These are phyloP conservation scores for Moricandia moricandioides DNA, from an alignment of 345 rosid genomes.

Conservation along the genomic window DNA sequence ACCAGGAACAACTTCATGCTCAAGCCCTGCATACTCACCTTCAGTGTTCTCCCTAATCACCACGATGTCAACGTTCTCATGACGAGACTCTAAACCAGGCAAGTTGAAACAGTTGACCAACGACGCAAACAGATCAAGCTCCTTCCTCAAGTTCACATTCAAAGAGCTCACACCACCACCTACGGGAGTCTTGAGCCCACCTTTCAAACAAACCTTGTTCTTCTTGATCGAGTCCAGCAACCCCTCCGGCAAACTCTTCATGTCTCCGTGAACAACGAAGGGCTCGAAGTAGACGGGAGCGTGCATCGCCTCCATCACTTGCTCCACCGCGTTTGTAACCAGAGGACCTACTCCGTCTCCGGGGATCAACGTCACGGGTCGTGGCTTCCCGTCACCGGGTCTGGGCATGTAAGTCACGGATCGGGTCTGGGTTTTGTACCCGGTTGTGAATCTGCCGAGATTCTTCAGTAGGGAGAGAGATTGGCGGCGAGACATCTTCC, in stretches of 20 bases:
- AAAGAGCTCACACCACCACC: constrained; percentile 93
- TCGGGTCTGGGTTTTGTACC: constrained; percentile 43
- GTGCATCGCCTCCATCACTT: constrained; percentile 96
- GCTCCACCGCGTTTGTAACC: constrained; percentile 87
- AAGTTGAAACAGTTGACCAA: constrained; percentile 87
- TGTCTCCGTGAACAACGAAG: constrained; percentile 81
- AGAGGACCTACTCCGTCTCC: constrained; percentile 95
- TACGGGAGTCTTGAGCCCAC: constrained; percentile 76
- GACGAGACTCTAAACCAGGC: constrained; percentile 81
- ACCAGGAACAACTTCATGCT: constrained; percentile 95
- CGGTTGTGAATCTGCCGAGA: constrained; percentile 35
- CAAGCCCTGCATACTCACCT: constrained; percentile 92
- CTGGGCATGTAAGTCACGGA: constrained; percentile 98
- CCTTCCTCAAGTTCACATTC: constrained; percentile 72
- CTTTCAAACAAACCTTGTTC: constrained; percentile 95
- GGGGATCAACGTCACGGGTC: constrained; percentile 78
- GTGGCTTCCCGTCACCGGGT: constrained; percentile 88
- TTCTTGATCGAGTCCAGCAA: constrained; percentile 92
- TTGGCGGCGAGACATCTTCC: constrained; percentile 63
- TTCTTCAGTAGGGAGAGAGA: constrained; percentile 51
- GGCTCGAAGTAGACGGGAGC: constrained; percentile 87
- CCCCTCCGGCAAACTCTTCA: constrained; percentile 72
- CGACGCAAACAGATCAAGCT: constrained; percentile 90
- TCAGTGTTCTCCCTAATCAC: constrained; percentile 96
- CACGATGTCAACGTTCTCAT: constrained; percentile 84